Evolutionary conservation across 2,329 filamentous ascomycete genomes (phyloP).

Genomic region (Clonostachys solani): DNA sequence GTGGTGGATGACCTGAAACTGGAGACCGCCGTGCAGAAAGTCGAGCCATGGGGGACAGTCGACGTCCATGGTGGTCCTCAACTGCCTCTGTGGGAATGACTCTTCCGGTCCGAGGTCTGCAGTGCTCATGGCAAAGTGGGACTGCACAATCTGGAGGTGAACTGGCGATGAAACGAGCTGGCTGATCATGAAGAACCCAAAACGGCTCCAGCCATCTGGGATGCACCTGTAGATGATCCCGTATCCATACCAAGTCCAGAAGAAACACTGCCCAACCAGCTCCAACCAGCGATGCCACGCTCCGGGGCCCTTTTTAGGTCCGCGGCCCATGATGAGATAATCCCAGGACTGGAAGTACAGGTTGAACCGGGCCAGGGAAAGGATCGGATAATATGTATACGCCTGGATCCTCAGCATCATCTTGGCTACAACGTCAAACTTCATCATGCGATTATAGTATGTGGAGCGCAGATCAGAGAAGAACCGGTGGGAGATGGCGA

Average conservation of each 20-base stretch:
- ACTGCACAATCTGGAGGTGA: slow-evolving; percentile 86
- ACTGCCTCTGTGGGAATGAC: slow-evolving; percentile 80
- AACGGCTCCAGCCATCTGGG: slow-evolving; percentile 53
- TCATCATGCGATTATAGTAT: slow-evolving; percentile 64
- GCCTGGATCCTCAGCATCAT: slow-evolving; percentile 70
- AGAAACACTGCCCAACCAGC: slow-evolving; percentile 56
- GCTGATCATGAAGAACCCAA: slow-evolving; percentile 74
- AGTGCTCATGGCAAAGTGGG: slow-evolving; percentile 92
- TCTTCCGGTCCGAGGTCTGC: slow-evolving; percentile 72
- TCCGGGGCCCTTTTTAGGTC: slow-evolving; percentile 52
- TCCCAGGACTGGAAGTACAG: slow-evolving; percentile 77
- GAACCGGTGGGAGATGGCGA: slow-evolving; percentile 81
- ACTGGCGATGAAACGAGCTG: slow-evolving; percentile 78
- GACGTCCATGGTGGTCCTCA: slow-evolving; percentile 84
- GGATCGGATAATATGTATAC: slow-evolving; percentile 78
- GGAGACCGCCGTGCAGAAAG: slow-evolving; percentile 76
- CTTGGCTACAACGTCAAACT: slow-evolving; percentile 61
- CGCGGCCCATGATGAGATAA: slow-evolving; percentile 50
- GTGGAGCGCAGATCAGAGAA: slow-evolving; percentile 69
- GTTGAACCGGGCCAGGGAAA: slow-evolving; percentile 82
- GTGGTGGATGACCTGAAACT: slow-evolving; percentile 81
- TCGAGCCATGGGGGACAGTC: slow-evolving; percentile 79
- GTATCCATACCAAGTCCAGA: slow-evolving; percentile 76
- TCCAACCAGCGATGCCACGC: slow-evolving; percentile 65
- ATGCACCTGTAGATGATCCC: slow-evolving; percentile 63